Percentiles rank a stretch among this genome's conserved stretches.
These are phyloP conservation scores for Onygenales sp. DNA, from an alignment of 2,329 filamentous ascomycete genomes.

Conservation along the genomic window DNA sequence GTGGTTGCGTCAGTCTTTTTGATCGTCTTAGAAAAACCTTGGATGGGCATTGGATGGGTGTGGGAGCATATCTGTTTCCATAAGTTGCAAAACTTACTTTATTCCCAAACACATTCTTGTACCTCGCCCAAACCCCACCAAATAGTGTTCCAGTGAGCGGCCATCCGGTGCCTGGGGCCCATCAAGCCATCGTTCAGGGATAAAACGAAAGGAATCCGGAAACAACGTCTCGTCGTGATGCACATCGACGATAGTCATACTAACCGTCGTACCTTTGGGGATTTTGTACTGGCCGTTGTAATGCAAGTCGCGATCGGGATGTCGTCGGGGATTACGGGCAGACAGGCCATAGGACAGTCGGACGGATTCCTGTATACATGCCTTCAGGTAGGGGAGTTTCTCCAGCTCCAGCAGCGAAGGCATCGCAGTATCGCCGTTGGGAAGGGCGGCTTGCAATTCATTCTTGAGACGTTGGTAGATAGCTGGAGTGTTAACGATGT, in stretches of 20 bases:
- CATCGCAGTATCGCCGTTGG: slow-evolving; percentile 8
- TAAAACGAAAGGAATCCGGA: slow-evolving; percentile 17
- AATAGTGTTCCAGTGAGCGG: slow-evolving; percentile 16
- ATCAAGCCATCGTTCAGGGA: slow-evolving; percentile 22
- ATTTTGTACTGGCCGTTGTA: slow-evolving; percentile 11
- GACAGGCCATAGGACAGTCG: slow-evolving; percentile 13
- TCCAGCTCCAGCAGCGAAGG: slow-evolving; percentile 1
- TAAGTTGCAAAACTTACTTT: slow-evolving; percentile 18
- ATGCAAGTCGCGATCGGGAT: slow-evolving; percentile 6
- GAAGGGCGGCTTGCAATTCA: slow-evolving; percentile 16
- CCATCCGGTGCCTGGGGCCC: slow-evolving; percentile 8
- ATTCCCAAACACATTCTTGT: slow-evolving; percentile 36
- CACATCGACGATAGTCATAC: slow-evolving; percentile 14
- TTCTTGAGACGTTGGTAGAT: slow-evolving; percentile 13
- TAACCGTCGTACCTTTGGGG: slow-evolving; percentile 13
- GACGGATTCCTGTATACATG: slow-evolving; percentile 6
- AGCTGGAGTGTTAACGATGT: slow-evolving; percentile 16
- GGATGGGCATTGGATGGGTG: no score
- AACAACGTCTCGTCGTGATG: slow-evolving; percentile 19
- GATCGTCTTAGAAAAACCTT: no score
- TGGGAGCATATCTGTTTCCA: background rate
- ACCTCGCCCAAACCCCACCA: slow-evolving; percentile 29
- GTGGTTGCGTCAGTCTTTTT: no score
- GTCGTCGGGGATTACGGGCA: slow-evolving; percentile 12
- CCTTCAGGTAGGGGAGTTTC: slow-evolving; percentile 5